A percentile compares a stretch with the other conserved stretches of the same genome.
These are phyloP conservation scores for Pseudopithomyces maydicus DNA, from an alignment of 2,329 filamentous ascomycete genomes.

Conservation along the genomic window DNA sequence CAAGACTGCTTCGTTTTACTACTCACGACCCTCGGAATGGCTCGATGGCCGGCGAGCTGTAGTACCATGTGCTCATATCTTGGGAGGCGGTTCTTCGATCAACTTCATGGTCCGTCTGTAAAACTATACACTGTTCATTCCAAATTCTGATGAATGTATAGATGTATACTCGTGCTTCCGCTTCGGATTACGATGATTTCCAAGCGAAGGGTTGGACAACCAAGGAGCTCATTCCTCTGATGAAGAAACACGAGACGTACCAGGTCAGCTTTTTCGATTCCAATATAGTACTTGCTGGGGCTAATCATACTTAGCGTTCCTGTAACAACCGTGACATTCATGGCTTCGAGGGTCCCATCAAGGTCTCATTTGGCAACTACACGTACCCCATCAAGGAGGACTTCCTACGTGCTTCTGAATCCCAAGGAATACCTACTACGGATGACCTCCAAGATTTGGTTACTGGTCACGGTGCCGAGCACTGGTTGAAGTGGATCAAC, in stretches of 20 bases:
- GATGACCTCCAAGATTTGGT: constrained; percentile 77
- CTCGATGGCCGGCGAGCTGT: constrained; percentile 73
- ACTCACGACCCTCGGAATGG: constrained; percentile 75
- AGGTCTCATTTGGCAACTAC: constrained; percentile 79
- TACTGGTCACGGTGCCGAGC: constrained; percentile 73
- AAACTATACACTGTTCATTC: neutral
- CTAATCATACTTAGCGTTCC: constrained; percentile 27
- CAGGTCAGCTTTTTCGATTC: constrained; percentile 47
- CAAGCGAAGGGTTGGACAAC: constrained; percentile 80
- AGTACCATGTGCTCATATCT: constrained; percentile 74
- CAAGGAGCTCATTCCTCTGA: constrained; percentile 74
- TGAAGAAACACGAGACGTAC: constrained; percentile 83
- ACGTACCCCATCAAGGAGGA: constrained; percentile 83
- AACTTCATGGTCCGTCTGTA: constrained; percentile 69
- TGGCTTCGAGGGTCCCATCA: constrained; percentile 80
- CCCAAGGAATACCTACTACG: constrained; percentile 74
- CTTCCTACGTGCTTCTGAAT: constrained; percentile 74
- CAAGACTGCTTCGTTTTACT: constrained; percentile 81
- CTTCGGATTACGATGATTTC: constrained; percentile 78
- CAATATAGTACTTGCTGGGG: neutral
- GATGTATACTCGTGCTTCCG: constrained; percentile 76
- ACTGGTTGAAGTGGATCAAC: constrained; percentile 89
- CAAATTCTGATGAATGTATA: constrained; percentile 29
- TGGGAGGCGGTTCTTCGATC: constrained; percentile 75
- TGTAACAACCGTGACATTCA: constrained; percentile 67